Percentiles rank a stretch among this genome's conserved stretches.
Evolutionary conservation across 352 stramenopile genomes (phyloP).

Genomic region (Pythium sp.): DNA sequence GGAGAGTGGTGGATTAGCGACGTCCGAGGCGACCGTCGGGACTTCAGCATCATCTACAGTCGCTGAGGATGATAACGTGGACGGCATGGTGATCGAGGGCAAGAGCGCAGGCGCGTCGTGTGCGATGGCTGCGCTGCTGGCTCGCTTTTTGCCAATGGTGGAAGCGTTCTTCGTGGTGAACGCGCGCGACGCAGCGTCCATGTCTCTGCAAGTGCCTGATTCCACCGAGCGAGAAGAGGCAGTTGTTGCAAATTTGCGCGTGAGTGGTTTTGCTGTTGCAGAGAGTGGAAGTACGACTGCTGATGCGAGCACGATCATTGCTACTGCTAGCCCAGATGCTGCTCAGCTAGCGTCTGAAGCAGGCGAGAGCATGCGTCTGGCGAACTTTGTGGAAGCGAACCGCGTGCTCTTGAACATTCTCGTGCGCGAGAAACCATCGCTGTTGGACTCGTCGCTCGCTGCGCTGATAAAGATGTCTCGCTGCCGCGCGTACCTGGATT

Average conservation of each 20-base stretch:
- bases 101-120: conserved; percentile 86
- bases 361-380: conserved; percentile 69
- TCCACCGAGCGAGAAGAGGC: conserved; percentile 76
- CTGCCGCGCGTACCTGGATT: conserved; percentile 96
- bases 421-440: conserved; percentile 93
- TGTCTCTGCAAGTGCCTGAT: conserved; percentile 71
- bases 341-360: conserved; percentile 39
- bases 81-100: conserved; percentile 83
- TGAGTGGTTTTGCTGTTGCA: conserved; percentile 45
- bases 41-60: conserved; percentile 26
- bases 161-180: conserved; percentile 99
- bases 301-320: conserved; percentile 3
- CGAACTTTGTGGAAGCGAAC: conserved; percentile 94
- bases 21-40: neutral
- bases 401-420: conserved; percentile 97
- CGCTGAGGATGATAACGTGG: conserved; percentile 60
- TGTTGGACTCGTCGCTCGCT: conserved; percentile 95
- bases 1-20: conserved; percentile 18
- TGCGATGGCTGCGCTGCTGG: conserved; percentile 93
- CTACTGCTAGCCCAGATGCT: conserved; percentile 20
- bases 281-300: conserved; percentile 30
- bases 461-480: conserved; percentile 95
- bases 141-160: conserved; percentile 96
- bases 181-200: conserved; percentile 80
- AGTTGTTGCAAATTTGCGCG: conserved; percentile 65